Conservation (phyloP, 2,329 filamentous ascomycete species). For the Beauveria sp. region DNA sequence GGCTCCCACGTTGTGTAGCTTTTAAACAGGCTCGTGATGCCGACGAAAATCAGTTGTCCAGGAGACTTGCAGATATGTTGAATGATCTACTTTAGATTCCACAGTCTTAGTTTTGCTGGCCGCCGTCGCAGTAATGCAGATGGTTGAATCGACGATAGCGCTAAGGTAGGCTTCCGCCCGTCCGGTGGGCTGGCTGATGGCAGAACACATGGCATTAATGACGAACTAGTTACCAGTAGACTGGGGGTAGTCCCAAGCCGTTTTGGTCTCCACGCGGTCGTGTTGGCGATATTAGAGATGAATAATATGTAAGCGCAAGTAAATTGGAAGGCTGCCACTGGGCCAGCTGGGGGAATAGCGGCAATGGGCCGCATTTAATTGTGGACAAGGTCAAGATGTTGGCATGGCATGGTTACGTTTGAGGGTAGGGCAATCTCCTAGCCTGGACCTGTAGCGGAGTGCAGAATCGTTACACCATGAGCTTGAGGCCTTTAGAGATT, state of each 20-base stretch:
- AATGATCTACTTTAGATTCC: not conserved
- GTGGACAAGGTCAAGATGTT: not conserved
- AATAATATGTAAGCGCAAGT: not conserved
- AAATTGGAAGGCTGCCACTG: not conserved
- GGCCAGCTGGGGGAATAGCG: not conserved
- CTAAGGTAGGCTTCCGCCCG: not conserved
- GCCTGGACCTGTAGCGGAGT: not conserved
- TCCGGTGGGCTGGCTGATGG: not conserved
- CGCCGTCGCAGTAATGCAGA: not conserved
- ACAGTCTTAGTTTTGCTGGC: not conserved
- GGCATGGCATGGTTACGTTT: conserved; percentile 1
- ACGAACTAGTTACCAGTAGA: not conserved
- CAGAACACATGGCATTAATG: not conserved
- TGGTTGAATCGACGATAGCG: not conserved
- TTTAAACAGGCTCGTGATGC: not conserved
- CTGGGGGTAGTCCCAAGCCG: not conserved
- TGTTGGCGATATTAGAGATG: not conserved
- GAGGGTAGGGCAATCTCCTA: not conserved
- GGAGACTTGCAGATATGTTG: no score
- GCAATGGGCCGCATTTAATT: conserved; percentile 8
- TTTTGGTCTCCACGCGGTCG: not conserved
- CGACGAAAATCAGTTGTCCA: not conserved
- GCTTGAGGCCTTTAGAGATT: not conserved
- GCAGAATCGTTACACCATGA: not conserved
- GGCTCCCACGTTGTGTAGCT: not conserved